A percentile compares a stretch with the other conserved stretches of the same genome.
These are phyloP conservation scores for Pestalotiopsis sp. DNA, from an alignment of 2,329 filamentous ascomycete genomes.

Conservation along the genomic window DNA sequence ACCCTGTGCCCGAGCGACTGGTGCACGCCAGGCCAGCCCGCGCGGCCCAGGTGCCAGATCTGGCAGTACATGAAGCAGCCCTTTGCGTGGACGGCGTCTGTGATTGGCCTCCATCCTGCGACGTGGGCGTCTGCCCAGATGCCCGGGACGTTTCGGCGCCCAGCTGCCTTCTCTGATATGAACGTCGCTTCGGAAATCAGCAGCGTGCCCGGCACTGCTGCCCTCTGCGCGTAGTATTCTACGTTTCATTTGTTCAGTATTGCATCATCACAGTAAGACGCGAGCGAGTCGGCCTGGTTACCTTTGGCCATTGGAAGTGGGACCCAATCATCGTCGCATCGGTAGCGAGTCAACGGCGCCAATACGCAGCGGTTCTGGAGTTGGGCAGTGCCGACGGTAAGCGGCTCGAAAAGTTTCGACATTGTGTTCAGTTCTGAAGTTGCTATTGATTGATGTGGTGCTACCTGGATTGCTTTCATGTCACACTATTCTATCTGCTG, in stretches of 20 bases:
- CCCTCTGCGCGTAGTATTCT: constrained; percentile 33
- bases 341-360: constrained; percentile 50
- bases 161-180: constrained; percentile 48
- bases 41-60: constrained; percentile 66
- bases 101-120: constrained; percentile 56
- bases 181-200: constrained; percentile 61
- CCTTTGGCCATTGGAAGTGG: constrained; percentile 40
- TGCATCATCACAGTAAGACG: neutral
- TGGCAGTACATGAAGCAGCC: constrained; percentile 63
- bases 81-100: constrained; percentile 59
- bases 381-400: constrained; percentile 40
- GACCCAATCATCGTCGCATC: constrained; percentile 46
- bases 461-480: neutral
- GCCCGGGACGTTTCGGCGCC: constrained; percentile 50
- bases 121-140: constrained; percentile 56
- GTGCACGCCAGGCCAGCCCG: constrained; percentile 36
- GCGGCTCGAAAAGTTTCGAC: constrained; percentile 39
- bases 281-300: neutral
- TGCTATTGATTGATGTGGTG: neutral
- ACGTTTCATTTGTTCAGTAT: neutral
- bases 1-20: constrained; percentile 48
- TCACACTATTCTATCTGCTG: neutral
- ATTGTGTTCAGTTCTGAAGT: constrained; percentile 1
- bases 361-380: constrained; percentile 49
- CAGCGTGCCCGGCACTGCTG: constrained; percentile 42